These are phyloP conservation scores for Globisporangium yorkense DNA, from an alignment of 352 stramenopile genomes.

Conservation along the genomic window DNA sequence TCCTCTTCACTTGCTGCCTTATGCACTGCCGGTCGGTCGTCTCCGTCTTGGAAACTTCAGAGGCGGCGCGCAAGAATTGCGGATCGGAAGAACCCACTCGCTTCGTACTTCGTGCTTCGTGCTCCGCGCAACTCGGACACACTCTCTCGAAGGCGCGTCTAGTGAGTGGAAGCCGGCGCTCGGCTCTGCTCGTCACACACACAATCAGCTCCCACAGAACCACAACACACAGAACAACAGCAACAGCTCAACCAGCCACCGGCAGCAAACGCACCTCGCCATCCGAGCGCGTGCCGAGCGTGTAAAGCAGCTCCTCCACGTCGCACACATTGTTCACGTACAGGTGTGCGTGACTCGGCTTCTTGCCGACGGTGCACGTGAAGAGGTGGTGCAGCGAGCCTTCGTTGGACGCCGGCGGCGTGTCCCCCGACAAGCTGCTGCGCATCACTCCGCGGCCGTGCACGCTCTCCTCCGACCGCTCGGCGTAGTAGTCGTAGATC, in stretches of 20 bases:
- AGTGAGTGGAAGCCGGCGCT: too few relatives aligned
- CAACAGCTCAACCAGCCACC: background rate
- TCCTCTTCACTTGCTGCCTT: too few relatives aligned
- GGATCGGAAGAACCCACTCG: too few relatives aligned
- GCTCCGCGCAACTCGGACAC: too few relatives aligned
- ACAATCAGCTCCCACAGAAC: too few relatives aligned
- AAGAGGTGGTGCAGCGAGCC: slow-evolving; percentile 81
- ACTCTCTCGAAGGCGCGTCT: too few relatives aligned
- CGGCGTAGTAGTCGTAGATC: slow-evolving; percentile 89
- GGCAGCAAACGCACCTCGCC: slow-evolving; percentile 8
- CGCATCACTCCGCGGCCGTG: slow-evolving; percentile 27
- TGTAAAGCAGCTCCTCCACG: slow-evolving; percentile 75
- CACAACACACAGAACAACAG: too few relatives aligned
- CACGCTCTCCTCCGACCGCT: slow-evolving; percentile 78
- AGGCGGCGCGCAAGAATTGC: too few relatives aligned
- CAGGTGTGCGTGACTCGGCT: slow-evolving; percentile 84
- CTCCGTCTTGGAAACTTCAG: too few relatives aligned
- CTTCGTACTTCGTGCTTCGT: too few relatives aligned
- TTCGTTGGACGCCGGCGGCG: slow-evolving; percentile 24
- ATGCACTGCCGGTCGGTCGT: too few relatives aligned
- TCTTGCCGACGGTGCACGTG: slow-evolving; percentile 91
- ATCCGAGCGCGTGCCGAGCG: slow-evolving; percentile 33
- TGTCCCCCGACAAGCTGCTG: slow-evolving; percentile 4
- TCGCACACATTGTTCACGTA: slow-evolving; percentile 90
- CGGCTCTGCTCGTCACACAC: too few relatives aligned